Evolutionary conservation across 352 stramenopile genomes (phyloP), one percentile per base, ranked within the genome.

Genomic region (Phytophthora capsici): DNA sequence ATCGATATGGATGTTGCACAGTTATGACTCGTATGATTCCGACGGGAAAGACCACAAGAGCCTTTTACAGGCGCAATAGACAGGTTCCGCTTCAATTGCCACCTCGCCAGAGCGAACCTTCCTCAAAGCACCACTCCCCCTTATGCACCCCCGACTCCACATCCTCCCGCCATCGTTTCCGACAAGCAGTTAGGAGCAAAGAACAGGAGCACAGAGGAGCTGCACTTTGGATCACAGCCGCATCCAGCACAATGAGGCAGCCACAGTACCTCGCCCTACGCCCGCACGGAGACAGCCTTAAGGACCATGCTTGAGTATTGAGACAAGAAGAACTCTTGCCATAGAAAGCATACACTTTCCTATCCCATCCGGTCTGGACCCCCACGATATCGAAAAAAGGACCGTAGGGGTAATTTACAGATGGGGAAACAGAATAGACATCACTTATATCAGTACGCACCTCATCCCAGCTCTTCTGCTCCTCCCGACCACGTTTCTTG

Each of bases 21-120:
- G 86, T 93, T 95, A 95, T 95, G 86, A 95, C 86, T 95, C 86
- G 86, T 95, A 95, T 95, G 86, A 93, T 89, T 94, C 85, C 86
- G 86, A 94, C 82, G 26, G 84, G 75, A 84, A 73, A 88, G 78
- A 81, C 79, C 56, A 76, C 57, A 72, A 84, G 65, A 82, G 77
- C 77, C 77, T 87, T 86, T 87, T 90, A 84, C 69, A 69, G 56
- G 36, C 60, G 71, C 65, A 83, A 82, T 59, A 82, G 60, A 51
- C 59, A 77, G 47, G 14, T 19, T 25, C 51, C 25, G 55, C 65
- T 74, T 68, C 52, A 72, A 47, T 52, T 74, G 65, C 65, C 46
- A 57, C 47, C 64, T 77, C 66, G 41, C 65, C 47, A 20, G 32
- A 63, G 65, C 69, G 55, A 67, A 63, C 69, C 34, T 77, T 74